phyloP scores from a whole-genome alignment of 2,329 filamentous ascomycete genomes.

The Diaporthe citriasiana region DNA sequence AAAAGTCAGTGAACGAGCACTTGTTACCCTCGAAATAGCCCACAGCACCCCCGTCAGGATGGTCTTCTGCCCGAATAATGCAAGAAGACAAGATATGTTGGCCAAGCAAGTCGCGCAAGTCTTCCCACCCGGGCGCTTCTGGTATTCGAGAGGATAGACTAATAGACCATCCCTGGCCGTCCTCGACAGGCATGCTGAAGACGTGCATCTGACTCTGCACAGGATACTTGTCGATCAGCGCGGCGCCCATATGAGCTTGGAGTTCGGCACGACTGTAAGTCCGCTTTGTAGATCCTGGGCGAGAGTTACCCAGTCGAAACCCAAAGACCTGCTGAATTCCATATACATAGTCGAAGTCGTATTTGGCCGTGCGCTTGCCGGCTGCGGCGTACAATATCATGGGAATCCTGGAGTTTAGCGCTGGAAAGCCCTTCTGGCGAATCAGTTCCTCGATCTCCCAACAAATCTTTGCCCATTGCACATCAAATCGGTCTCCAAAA shows the following conservation, averaged over 20 bases:
- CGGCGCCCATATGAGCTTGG: constrained; percentile 2
- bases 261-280: neutral
- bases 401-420: constrained; percentile 2
- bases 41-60: no score
- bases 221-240: constrained; percentile 7
- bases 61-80: no score
- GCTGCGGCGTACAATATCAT: constrained; percentile 21
- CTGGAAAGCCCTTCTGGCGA: neutral
- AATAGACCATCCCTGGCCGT: neutral
- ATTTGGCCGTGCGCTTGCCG: constrained; percentile 4
- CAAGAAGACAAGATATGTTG: no score
- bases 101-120: no score
- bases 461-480: neutral
- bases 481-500: neutral
- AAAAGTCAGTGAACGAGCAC: no score
- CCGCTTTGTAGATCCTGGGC: neutral
- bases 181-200: neutral
- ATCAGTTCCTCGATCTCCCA: no score
- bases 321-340: constrained; percentile 28
- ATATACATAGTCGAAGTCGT: constrained; percentile 12
- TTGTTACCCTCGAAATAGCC: no score
- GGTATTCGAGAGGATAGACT: neutral
- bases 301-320: constrained; percentile 20
- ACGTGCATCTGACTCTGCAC: constrained; percentile 14
- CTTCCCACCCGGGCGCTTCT: no score